Evolutionary conservation across 2,329 filamentous ascomycete species (phyloP), one percentile per base, ranked within the genome.

Genomic region (Piedraia hortae): DNA sequence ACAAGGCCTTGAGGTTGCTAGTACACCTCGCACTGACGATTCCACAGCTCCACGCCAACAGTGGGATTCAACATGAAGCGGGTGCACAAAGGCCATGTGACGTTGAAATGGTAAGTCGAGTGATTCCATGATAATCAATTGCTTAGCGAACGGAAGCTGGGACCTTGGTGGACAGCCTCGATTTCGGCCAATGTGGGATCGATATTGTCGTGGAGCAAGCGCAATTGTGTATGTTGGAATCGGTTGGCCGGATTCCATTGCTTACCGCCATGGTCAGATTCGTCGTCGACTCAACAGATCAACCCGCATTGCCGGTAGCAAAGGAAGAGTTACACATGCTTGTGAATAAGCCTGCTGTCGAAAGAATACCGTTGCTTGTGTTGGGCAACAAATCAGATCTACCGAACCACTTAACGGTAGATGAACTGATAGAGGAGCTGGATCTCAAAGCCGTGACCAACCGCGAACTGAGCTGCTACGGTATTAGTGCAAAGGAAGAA

Each of bases 61-160:
- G 82, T 97, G 38, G 85, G 85, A 33, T 93, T 93, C 57, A 97
- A 93, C 49, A 90, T 91, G 67, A 93, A 93, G 59, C 70, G 73
- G 35, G 78, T 97, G 37, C 80, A 91, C 51, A 82, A 85, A 43
- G 85, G 85, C 36, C 82, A 93, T 62, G 85, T 97, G 45, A 89
- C 85, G 37, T 59, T 97, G 40, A 93, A 93, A 52, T 97, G 85
- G 63, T 68, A 45, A 43, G 56, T 36, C 17, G n/a, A 11, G 13
- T 14, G n/a, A n/a, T n/a, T n/a, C n/a, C n/a, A n/a, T n/a, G n/a
- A n/a, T n/a, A n/a, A 17, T 9, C 15, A 11, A 6, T 21, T 21
- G 6, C 11, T 3, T 4, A n/a, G n/a, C 12, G 7, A n/a, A 16
- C 10, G 14, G 18, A 35, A 68, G 63, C 50, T 97, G 85, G 85